phyloP scores from a whole-genome alignment of 345 rosid genomes.

The Eucalyptus tenuipes region DNA sequence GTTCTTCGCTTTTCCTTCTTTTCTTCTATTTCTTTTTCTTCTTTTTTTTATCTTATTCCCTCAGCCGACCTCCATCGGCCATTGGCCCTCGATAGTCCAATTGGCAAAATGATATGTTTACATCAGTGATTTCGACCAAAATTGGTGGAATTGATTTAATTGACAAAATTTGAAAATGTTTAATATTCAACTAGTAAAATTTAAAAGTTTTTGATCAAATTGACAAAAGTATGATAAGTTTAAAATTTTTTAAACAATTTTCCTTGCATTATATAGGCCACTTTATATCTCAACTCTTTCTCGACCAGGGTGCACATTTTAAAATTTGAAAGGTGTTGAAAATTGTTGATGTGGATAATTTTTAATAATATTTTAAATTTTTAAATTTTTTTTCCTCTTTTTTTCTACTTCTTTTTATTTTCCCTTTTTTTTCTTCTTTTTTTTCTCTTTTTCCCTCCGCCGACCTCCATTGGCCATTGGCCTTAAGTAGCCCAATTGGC shows the following conservation, averaged over 20 bases:
- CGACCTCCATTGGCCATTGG: accelerated
- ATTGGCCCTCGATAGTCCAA: neutral
- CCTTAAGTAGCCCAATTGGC: too few species aligned
- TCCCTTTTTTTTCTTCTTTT: too few species aligned
- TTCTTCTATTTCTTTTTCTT: too few species aligned
- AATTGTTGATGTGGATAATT: accelerated
- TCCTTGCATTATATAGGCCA: neutral
- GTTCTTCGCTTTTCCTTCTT: too few species aligned
- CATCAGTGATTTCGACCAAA: neutral
- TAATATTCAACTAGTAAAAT: accelerated
- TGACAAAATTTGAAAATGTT: too few species aligned
- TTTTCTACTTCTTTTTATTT: too few species aligned
- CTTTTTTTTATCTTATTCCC: neutral
- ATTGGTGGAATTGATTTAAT: too few species aligned
- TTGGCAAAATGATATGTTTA: neutral
- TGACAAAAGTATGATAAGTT: too few species aligned
- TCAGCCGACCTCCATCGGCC: neutral
- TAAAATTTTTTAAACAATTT: too few species aligned
- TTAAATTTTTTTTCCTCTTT: accelerated
- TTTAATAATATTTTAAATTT: too few species aligned
- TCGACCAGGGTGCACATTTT: accelerated
- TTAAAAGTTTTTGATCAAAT: accelerated
- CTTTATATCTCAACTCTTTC: neutral
- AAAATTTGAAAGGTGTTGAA: neutral
- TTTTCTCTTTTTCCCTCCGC: too few species aligned